Percentiles rank a stretch among this genome's conserved stretches.
Conservation (phyloP, 495 filamentous ascomycete species). For the Aspergillus affinis region DNA sequence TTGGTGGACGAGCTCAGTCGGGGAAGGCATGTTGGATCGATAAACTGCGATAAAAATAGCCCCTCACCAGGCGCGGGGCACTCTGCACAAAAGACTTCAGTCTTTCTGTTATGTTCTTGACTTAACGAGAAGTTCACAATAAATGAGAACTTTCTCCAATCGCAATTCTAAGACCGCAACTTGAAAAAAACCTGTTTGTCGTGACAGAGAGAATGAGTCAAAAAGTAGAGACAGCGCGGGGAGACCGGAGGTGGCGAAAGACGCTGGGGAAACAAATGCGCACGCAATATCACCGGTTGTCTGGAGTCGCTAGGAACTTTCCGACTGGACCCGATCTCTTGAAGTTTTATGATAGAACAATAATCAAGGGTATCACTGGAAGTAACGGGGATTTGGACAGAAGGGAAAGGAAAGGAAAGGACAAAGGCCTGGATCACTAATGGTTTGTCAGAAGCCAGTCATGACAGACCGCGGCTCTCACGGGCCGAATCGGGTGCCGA, state of each 20-base stretch:
- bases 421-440: constrained; percentile 10
- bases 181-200: too few relatives aligned
- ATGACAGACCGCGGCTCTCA: constrained; percentile 8
- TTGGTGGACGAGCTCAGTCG: constrained; percentile 32
- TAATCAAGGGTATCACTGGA: not conserved
- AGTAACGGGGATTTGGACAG: constrained; percentile 3
- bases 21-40: constrained; percentile 36
- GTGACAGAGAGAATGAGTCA: not conserved
- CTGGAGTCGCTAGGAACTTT: not conserved
- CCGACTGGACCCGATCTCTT: not conserved
- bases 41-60: not conserved
- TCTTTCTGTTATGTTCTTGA: not conserved
- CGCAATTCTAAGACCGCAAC: not conserved
- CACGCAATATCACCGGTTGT: not conserved
- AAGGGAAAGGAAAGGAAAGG: constrained; percentile 5
- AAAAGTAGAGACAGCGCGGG: not conserved
- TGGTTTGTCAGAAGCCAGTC: constrained; percentile 19
- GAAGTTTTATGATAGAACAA: not conserved
- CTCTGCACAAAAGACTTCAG: not conserved
- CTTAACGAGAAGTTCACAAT: not conserved
- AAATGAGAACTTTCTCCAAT: not conserved
- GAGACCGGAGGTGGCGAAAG: constrained; percentile 5
- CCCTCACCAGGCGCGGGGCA: not conserved
- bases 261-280: not conserved
- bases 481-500: constrained; percentile 3